phyloP scores from a whole-genome alignment of 805 yeast species.

The Saccharomycopsis sp. region DNA sequence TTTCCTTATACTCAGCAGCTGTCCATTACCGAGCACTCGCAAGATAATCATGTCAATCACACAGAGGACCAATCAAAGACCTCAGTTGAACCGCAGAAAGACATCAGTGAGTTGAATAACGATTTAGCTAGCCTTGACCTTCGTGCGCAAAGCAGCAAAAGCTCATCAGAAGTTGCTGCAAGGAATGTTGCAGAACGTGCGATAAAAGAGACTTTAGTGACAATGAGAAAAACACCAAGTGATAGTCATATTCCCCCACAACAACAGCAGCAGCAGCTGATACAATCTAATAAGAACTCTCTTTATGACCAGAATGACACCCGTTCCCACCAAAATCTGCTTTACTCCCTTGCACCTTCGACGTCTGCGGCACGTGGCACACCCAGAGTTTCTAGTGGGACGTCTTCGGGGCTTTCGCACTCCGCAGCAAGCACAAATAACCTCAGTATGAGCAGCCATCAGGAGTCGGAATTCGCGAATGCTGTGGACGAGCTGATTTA shows the following conservation, averaged over 20 bases:
- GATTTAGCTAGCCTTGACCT: not conserved
- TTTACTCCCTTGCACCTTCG: not conserved
- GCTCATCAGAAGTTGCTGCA: not conserved
- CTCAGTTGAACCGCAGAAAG: not conserved
- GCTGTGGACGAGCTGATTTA: slow-evolving; percentile 3
- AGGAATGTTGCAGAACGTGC: too few species aligned
- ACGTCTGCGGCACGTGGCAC: not conserved
- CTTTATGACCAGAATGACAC: not conserved
- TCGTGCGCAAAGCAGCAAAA: not conserved
- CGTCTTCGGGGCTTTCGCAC: not conserved
- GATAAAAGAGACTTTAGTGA: not conserved
- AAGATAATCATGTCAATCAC: not conserved
- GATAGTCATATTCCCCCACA: not conserved
- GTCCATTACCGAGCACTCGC: too few species aligned
- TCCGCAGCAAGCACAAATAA: not conserved
- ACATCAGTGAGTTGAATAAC: not conserved
- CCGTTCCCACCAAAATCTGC: not conserved
- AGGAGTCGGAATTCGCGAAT: not conserved
- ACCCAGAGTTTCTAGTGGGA: not conserved
- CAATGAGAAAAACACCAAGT: not conserved
- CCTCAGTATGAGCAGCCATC: too few species aligned
- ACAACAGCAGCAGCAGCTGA: not conserved
- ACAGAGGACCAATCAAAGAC: not conserved
- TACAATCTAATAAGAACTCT: not conserved
- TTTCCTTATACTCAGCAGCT: too few species aligned